A percentile compares a stretch with the other conserved stretches of the same genome.
Evolutionary conservation across 106 monocot genomes (phyloP).

Genomic region (Posidonia australis): DNA sequence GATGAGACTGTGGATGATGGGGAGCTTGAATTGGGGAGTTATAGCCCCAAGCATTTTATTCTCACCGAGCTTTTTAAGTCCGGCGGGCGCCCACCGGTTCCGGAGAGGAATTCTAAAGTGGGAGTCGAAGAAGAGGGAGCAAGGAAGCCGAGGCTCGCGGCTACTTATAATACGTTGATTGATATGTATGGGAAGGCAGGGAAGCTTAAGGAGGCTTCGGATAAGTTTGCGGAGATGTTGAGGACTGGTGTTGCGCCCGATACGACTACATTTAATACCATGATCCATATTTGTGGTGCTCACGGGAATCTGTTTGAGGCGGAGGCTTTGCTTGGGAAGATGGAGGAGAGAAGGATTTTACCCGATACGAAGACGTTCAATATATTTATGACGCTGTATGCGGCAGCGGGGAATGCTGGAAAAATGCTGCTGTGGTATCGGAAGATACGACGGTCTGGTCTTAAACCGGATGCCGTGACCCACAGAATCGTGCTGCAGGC

Average conservation of each 20-base stretch:
- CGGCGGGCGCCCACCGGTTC: slow-evolving; percentile 18
- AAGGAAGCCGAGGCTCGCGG: slow-evolving; percentile 44
- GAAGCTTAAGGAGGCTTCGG: slow-evolving; percentile 51
- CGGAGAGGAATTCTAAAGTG: not conserved
- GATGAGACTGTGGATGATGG: not conserved
- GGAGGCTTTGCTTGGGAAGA: slow-evolving; percentile 42
- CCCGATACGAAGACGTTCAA: slow-evolving; percentile 83
- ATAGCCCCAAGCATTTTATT: slow-evolving; percentile 47
- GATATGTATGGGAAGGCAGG: slow-evolving; percentile 84
- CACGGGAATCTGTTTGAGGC: slow-evolving; percentile 47
- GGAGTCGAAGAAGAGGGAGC: not conserved
- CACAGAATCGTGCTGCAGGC: slow-evolving; percentile 48
- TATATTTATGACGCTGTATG: slow-evolving; percentile 59
- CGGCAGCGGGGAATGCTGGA: slow-evolving; percentile 21
- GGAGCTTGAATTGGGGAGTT: not conserved
- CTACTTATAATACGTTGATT: slow-evolving; percentile 71
- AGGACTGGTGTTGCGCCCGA: slow-evolving; percentile 52
- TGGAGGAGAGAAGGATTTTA: slow-evolving; percentile 48
- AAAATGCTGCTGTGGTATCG: slow-evolving; percentile 27
- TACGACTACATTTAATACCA: slow-evolving; percentile 67
- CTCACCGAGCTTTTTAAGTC: slow-evolving; percentile 52
- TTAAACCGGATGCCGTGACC: slow-evolving; percentile 49
- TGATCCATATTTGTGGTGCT: slow-evolving; percentile 55
- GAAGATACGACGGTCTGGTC: slow-evolving; percentile 26
- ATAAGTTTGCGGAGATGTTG: slow-evolving; percentile 53